phyloP scores from a whole-genome alignment of 805 yeast species.

The Starmera quercuum region DNA sequence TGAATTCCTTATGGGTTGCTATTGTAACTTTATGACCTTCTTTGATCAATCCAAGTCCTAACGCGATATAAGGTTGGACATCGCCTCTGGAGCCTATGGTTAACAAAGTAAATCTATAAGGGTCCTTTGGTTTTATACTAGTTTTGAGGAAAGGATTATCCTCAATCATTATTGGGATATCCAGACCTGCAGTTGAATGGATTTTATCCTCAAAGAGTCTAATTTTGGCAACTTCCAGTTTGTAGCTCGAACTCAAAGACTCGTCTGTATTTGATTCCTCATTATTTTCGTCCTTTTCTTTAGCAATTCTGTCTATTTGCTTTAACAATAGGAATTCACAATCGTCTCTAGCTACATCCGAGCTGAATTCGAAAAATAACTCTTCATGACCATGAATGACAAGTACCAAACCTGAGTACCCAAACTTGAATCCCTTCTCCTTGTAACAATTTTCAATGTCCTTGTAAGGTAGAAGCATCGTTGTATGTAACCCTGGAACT shows the following conservation, averaged over 20 bases:
- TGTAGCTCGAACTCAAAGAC: slow-evolving; percentile 13
- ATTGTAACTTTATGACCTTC: slow-evolving; percentile 86
- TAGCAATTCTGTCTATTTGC: slow-evolving; percentile 37
- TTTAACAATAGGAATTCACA: slow-evolving; percentile 48
- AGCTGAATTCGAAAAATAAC: slow-evolving; percentile 68
- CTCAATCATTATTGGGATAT: slow-evolving; percentile 62
- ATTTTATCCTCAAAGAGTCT: slow-evolving; percentile 62
- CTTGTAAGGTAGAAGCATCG: slow-evolving; percentile 71
- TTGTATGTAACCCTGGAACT: slow-evolving; percentile 68
- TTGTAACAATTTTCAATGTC: slow-evolving; percentile 66
- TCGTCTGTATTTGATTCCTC: slow-evolving; percentile 15
- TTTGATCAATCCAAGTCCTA: slow-evolving; percentile 66
- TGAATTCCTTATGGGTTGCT: slow-evolving; percentile 80
- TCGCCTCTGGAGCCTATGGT: slow-evolving; percentile 97
- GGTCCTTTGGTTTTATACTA: slow-evolving; percentile 43
- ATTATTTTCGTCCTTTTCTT: slow-evolving; percentile 3
- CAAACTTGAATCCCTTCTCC: slow-evolving; percentile 63
- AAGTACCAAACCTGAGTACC: slow-evolving; percentile 63
- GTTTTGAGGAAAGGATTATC: slow-evolving; percentile 51
- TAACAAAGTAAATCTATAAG: slow-evolving; percentile 55
- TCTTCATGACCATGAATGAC: slow-evolving; percentile 72
- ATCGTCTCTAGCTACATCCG: slow-evolving; percentile 60
- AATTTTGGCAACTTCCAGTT: slow-evolving; percentile 48
- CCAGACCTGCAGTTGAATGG: slow-evolving; percentile 49
- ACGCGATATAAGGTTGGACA: slow-evolving; percentile 91